Base-by-base conservation (phyloP, 306 rosid species). In the Lablab purpureus region DNA sequence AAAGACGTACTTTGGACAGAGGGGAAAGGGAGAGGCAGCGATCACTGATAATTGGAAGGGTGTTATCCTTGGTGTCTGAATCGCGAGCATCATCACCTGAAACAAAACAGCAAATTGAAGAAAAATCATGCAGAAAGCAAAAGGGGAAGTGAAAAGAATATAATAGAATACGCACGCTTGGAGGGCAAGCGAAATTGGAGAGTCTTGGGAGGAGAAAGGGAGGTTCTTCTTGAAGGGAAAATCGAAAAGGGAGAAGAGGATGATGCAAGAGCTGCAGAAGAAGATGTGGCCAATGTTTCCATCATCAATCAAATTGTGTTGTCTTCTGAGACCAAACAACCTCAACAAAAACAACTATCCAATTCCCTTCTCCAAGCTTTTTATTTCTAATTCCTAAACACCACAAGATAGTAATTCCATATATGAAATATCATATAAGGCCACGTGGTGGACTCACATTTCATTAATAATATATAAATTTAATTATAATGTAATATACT, bases 11-110 rank as follows among this genome's bases (percentile, higher is more conserved):
- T 86, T 93, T 91, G 1, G 97, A 91, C 70, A 93, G 90, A 36
- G 97, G 95, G 13, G 97, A 91, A 40, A 93, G 89, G 71, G 94
- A 93, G 79, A 89, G 87, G 45, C 82, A 73, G 18, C 88, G 93
- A 87, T 88, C 85, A 25, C 83, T 80, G 79, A 75, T 81, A 87
- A 90, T 50, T 3, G 98, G 98, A 72, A 91, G 81, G 41, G 6
- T 54, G 19, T 64, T 40, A 5, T 63, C 21, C 34, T 54, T 12
- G 68, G 90, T 71, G 60, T 78, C 84, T 18, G 84, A 81, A 49
- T 87, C 94, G 36, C 67, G 83, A 25, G 81, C 92, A 49, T 87
- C 91, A 50, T 88, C 86, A 71, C 91, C 97, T 93, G 89, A 77
- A 83, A 75, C 0, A 5, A 34, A 17, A n/a, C 14, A 11, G 0